phyloP scores from a whole-genome alignment of 768 basidiomycete genomes.

The Lentinula sp. region DNA sequence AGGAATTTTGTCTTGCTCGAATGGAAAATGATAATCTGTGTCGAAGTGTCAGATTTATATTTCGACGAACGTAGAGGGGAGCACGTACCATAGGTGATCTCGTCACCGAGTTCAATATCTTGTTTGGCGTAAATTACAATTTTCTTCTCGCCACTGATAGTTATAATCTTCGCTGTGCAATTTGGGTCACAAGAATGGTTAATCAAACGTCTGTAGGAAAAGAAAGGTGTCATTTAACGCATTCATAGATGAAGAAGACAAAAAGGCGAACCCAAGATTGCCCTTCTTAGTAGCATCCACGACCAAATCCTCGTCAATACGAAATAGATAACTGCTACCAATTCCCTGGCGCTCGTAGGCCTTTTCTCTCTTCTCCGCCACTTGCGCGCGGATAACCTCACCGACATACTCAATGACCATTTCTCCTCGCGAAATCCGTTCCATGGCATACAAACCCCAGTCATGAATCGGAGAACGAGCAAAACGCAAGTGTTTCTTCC shows the following conservation, averaged over 20 bases:
- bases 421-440: constrained; percentile 87
- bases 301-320: constrained; percentile 96
- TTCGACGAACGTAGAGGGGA: not conserved
- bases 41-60: not conserved
- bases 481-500: constrained; percentile 97
- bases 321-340: constrained; percentile 95
- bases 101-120: constrained; percentile 93
- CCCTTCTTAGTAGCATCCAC: constrained; percentile 99
- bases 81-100: constrained; percentile 88
- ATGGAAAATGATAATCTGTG: constrained; percentile 96
- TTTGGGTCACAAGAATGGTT: constrained; percentile 98
- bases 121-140: constrained; percentile 99
- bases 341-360: constrained; percentile 96
- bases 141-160: constrained; percentile 90
- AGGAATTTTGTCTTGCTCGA: constrained; percentile 96
- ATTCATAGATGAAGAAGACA: constrained; percentile 8
- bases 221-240: constrained; percentile 6
- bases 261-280: constrained; percentile 80
- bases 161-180: constrained; percentile 87
- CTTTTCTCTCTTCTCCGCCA: constrained; percentile 96
- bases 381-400: constrained; percentile 90
- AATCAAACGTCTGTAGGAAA: constrained; percentile 74
- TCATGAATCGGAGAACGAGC: constrained; percentile 95
- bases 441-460: constrained; percentile 98
- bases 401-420: constrained; percentile 99